Percentiles rank a stretch among this genome's conserved stretches.
Evolutionary conservation across 2,329 filamentous ascomycete species (phyloP).

Genomic region (Raffaelea albimanens): DNA sequence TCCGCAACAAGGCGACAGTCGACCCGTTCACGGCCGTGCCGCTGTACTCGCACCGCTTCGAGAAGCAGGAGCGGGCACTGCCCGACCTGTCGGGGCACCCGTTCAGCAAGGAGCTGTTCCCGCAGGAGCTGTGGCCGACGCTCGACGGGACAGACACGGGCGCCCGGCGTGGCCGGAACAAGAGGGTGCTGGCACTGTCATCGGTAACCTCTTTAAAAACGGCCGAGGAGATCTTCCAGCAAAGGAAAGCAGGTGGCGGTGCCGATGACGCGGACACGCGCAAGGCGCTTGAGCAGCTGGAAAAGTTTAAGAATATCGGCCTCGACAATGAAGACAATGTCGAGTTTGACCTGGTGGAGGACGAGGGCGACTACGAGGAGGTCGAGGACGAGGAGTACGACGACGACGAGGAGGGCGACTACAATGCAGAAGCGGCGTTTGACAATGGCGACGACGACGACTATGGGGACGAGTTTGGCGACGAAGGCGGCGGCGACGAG

Average conservation of each 20-base stretch:
- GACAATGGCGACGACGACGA: conserved; percentile 47
- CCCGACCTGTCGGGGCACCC: conserved; percentile 43
- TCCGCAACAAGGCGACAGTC: conserved; percentile 43
- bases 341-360: conserved; percentile 38
- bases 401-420: conserved; percentile 51
- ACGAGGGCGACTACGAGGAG: conserved; percentile 36
- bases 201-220: conserved; percentile 37
- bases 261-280: conserved; percentile 16
- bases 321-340: conserved; percentile 24
- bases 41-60: conserved; percentile 48
- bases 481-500: conserved; percentile 32
- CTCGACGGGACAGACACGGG: conserved; percentile 37
- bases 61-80: conserved; percentile 39
- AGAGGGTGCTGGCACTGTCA: conserved; percentile 34
- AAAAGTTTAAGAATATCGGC: conserved; percentile 32
- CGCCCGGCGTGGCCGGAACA: background rate
- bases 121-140: conserved; percentile 44
- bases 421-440: conserved; percentile 53
- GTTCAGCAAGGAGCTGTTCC: conserved; percentile 42
- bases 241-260: conserved; percentile 18
- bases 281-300: conserved; percentile 34
- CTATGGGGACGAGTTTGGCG: conserved; percentile 35
- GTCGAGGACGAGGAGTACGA: conserved; percentile 41
- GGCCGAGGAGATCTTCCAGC: conserved; percentile 40
- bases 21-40: conserved; percentile 51